Evolutionary conservation across 2,329 filamentous ascomycete species (phyloP).

Genomic region (Kalmusia sp.): DNA sequence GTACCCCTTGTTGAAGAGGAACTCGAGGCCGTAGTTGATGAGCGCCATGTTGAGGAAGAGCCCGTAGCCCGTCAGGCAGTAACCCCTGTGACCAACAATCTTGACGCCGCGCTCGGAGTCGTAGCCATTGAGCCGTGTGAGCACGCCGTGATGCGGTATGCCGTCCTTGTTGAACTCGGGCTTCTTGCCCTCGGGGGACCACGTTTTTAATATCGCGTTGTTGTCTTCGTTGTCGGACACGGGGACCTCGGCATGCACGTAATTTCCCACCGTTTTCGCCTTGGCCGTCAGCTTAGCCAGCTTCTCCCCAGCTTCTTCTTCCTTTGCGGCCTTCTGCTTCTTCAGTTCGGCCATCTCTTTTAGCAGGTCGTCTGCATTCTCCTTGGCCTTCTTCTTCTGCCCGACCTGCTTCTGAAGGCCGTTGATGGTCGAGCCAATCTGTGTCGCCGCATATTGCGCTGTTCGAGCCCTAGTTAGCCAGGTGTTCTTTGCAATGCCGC

Average conservation of each 20-base stretch:
- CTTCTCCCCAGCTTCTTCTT: constrained; percentile 78
- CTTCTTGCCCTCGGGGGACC: constrained; percentile 77
- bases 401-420: constrained; percentile 88
- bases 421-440: constrained; percentile 86
- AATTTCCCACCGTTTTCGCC: constrained; percentile 84
- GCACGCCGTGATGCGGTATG: constrained; percentile 94
- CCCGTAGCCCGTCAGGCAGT: constrained; percentile 89
- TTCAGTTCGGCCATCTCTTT: constrained; percentile 79
- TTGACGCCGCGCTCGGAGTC: constrained; percentile 83
- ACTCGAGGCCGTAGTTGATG: constrained; percentile 93
- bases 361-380: constrained; percentile 81
- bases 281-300: constrained; percentile 76
- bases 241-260: constrained; percentile 88
- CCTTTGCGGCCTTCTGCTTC: constrained; percentile 80
- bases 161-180: constrained; percentile 80
- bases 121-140: constrained; percentile 86
- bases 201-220: constrained; percentile 78
- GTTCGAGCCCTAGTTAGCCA: constrained; percentile 6
- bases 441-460: constrained; percentile 79
- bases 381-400: constrained; percentile 88
- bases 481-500: not conserved
- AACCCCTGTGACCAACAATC: constrained; percentile 91
- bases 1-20: constrained; percentile 81
- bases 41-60: constrained; percentile 91
- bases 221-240: constrained; percentile 87